Percentiles rank a stretch among this genome's conserved stretches.
These are phyloP conservation scores for Lipomyces kockii DNA, from an alignment of 805 yeast genomes.

Conservation along the genomic window DNA sequence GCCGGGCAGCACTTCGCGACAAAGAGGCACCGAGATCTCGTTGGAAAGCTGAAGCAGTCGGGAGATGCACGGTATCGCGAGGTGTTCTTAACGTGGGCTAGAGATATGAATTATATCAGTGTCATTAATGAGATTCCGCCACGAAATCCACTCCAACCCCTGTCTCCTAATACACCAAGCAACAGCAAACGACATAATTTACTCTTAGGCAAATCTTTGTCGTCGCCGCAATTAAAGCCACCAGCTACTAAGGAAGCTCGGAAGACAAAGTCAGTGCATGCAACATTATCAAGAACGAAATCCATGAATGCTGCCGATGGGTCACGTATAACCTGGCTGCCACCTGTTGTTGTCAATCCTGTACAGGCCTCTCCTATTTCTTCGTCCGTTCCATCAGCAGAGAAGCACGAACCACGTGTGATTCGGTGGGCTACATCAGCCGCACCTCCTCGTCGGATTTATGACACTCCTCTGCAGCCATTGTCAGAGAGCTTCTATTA, in stretches of 20 bases:
- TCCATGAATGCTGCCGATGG: not conserved
- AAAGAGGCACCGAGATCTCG: constrained; percentile 7
- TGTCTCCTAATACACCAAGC: not conserved
- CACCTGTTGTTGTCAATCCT: constrained; percentile 2
- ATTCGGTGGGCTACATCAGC: not conserved
- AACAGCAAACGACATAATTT: not conserved
- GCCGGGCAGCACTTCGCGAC: constrained; percentile 6
- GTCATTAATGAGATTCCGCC: constrained; percentile 4
- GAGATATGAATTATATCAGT: constrained; percentile 1
- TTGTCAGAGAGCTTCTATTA: not conserved
- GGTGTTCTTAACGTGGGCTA: constrained; percentile 4
- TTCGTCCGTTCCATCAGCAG: not conserved
- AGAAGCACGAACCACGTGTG: not conserved
- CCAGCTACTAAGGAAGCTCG: not conserved
- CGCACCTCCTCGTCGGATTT: not conserved
- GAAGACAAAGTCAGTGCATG: not conserved
- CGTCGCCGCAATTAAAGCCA: constrained; percentile 2
- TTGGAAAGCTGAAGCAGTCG: constrained; percentile 1
- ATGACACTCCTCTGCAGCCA: not conserved
- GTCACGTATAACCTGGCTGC: not conserved
- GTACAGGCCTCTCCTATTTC: not conserved
- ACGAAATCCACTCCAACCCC: not conserved
- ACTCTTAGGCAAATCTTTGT: not conserved
- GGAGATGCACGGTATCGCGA: not conserved
- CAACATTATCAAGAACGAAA: not conserved